Conservation (phyloP, 2,329 filamentous ascomycete genomes). For the Penicillium aurantiogriseum region DNA sequence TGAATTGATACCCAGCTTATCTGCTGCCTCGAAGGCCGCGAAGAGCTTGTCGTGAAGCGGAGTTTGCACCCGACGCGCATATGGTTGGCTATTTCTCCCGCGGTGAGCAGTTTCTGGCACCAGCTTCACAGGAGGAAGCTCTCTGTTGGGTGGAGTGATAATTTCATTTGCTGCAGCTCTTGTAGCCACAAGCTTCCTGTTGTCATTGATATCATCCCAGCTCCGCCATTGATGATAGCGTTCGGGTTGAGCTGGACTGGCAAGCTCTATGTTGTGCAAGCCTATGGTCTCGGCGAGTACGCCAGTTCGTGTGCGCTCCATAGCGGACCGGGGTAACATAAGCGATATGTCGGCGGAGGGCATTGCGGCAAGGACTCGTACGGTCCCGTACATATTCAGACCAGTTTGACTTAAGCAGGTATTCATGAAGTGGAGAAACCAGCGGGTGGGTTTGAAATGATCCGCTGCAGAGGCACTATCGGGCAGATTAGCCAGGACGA, state of each 20-base stretch:
- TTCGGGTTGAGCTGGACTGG: constrained; percentile 38
- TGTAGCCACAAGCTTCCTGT: constrained; percentile 30
- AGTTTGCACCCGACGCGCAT: constrained; percentile 39
- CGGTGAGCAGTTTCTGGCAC: constrained; percentile 24
- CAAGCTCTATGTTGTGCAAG: constrained; percentile 53
- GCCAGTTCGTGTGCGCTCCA: constrained; percentile 56
- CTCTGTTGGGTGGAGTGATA: constrained; percentile 32
- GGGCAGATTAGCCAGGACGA: constrained; percentile 68
- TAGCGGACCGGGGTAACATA: constrained; percentile 61
- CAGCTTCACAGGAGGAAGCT: constrained; percentile 21
- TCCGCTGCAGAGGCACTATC: constrained; percentile 54
- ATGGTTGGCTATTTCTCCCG: constrained; percentile 16
- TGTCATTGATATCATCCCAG: constrained; percentile 25
- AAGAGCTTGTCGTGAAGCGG: constrained; percentile 35
- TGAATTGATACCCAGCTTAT: constrained; percentile 15
- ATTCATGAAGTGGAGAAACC: constrained; percentile 55
- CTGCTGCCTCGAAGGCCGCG: constrained; percentile 19
- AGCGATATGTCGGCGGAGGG: constrained; percentile 58
- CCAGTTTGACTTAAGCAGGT: constrained; percentile 57
- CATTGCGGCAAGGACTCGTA: constrained; percentile 76
- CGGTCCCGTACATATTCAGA: constrained; percentile 73
- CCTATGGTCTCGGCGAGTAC: constrained; percentile 58
- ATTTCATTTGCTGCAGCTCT: constrained; percentile 30
- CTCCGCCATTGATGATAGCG: constrained; percentile 25
- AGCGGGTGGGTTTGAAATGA: constrained; percentile 53